These are phyloP conservation scores for Trichoderma atroviride DNA, from an alignment of 2,329 filamentous ascomycete genomes.

Conservation along the genomic window DNA sequence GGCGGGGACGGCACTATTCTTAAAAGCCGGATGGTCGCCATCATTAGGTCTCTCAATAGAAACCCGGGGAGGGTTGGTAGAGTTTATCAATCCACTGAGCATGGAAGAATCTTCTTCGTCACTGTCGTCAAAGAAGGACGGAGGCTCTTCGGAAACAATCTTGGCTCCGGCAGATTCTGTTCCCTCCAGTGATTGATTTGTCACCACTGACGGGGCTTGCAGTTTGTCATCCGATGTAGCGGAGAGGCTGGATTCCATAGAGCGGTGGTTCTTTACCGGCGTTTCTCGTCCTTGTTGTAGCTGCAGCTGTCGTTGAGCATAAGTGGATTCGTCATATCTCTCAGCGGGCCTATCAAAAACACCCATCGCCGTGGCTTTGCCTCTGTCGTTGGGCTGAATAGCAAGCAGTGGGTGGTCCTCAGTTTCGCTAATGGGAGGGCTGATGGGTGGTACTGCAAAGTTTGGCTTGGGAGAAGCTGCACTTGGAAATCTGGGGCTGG, in stretches of 20 bases:
- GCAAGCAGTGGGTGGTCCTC: constrained; percentile 67
- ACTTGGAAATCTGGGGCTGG: constrained; percentile 42
- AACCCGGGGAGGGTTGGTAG: constrained; percentile 39
- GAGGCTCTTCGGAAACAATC: constrained; percentile 41
- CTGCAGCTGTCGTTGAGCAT: constrained; percentile 77
- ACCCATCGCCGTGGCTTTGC: constrained; percentile 74
- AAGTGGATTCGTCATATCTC: constrained; percentile 83
- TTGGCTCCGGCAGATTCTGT: constrained; percentile 35
- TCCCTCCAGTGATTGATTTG: constrained; percentile 42
- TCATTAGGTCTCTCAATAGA: constrained; percentile 54
- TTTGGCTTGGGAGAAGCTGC: constrained; percentile 38
- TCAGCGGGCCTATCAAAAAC: constrained; percentile 70
- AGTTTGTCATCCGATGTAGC: constrained; percentile 45
- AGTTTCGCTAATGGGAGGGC: constrained; percentile 67
- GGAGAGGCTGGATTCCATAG: constrained; percentile 51
- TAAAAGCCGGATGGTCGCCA: constrained; percentile 57
- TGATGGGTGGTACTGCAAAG: constrained; percentile 46
- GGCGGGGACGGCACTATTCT: constrained; percentile 49
- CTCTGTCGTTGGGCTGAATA: constrained; percentile 74
- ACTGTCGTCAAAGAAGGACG: constrained; percentile 52
- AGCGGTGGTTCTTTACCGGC: constrained; percentile 50
- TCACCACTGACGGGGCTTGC: constrained; percentile 51
- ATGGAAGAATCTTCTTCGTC: constrained; percentile 39
- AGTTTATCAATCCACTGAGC: constrained; percentile 25
- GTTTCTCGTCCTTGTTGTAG: constrained; percentile 75